phyloP scores from a whole-genome alignment of 441 rosid species.

The Arabidopsis hybrid region DNA sequence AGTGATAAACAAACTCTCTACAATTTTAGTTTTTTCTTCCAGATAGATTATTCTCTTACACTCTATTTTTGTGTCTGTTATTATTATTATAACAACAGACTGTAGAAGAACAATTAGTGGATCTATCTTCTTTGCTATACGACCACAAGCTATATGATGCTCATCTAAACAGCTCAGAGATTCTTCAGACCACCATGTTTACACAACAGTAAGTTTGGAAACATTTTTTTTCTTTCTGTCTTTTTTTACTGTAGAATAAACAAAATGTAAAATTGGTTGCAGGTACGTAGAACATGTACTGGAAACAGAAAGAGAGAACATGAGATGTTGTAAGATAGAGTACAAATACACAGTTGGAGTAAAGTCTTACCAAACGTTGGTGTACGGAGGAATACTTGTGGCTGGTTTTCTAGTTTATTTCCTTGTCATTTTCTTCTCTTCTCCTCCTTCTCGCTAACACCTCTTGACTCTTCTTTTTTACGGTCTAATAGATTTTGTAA shows the following conservation, averaged over 20 bases:
- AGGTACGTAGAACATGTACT: slow-evolving; percentile 89
- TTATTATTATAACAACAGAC: slow-evolving; percentile 51
- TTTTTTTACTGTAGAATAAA: not conserved
- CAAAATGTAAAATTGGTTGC: slow-evolving; percentile 24
- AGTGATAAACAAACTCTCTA: slow-evolving; percentile 42
- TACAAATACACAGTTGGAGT: slow-evolving; percentile 70
- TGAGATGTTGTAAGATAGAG: slow-evolving; percentile 87
- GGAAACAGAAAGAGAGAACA: slow-evolving; percentile 76
- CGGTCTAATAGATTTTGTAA: slow-evolving; percentile 11
- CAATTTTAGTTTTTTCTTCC: not conserved
- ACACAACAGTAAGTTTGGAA: slow-evolving; percentile 79
- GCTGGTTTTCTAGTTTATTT: slow-evolving; percentile 93
- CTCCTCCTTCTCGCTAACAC: slow-evolving; percentile 82
- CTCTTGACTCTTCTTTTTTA: not conserved
- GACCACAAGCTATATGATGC: slow-evolving; percentile 92
- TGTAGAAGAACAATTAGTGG: slow-evolving; percentile 93
- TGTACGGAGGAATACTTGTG: slow-evolving; percentile 86
- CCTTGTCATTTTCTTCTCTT: slow-evolving; percentile 83
- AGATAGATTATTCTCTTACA: slow-evolving; percentile 4
- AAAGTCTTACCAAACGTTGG: slow-evolving; percentile 81
- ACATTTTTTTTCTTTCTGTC: not conserved
- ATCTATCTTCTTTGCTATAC: slow-evolving; percentile 85
- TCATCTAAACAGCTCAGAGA: slow-evolving; percentile 88
- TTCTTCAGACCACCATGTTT: slow-evolving; percentile 85
- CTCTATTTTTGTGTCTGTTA: not conserved